These are phyloP conservation scores for Trametes coccinea DNA, from an alignment of 768 basidiomycete species.

Conservation along the genomic window DNA sequence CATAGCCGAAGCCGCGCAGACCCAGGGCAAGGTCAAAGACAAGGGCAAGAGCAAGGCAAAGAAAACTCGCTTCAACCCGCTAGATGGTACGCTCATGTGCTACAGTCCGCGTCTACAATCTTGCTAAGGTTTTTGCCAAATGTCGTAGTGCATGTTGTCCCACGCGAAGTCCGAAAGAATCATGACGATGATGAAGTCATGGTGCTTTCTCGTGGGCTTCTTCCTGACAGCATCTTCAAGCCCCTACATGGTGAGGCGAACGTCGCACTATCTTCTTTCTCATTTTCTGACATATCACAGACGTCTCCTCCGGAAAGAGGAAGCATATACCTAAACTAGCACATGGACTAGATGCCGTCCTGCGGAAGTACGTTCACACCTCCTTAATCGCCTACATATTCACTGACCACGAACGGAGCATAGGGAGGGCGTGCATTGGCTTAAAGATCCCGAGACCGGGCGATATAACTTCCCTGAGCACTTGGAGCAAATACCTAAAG, in stretches of 20 bases:
- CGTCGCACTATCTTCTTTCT: neutral
- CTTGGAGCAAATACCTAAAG: slow-evolving; percentile 71
- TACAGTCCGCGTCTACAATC: no score
- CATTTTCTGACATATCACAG: slow-evolving; percentile 31
- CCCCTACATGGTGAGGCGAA: slow-evolving; percentile 1
- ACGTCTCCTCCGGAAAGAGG: slow-evolving; percentile 44
- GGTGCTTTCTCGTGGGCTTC: neutral
- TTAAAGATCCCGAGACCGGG: slow-evolving; percentile 81
- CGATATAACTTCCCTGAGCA: slow-evolving; percentile 83
- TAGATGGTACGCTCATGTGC: no score
- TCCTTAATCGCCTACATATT: neutral
- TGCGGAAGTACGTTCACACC: slow-evolving; percentile 60
- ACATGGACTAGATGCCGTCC: slow-evolving; percentile 65
- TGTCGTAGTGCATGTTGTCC: no score
- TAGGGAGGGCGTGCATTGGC: slow-evolving; percentile 88
- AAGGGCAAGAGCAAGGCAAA: neutral
- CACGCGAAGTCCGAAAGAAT: neutral
- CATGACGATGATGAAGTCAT: neutral
- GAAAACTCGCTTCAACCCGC: neutral
- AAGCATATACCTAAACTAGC: slow-evolving; percentile 60
- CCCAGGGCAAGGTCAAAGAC: neutral
- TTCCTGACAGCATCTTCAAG: neutral
- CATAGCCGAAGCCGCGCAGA: no score
- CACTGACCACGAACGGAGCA: neutral
- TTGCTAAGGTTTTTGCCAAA: no score